These are phyloP conservation scores for Onygenales sp. DNA, from an alignment of 2,329 filamentous ascomycete genomes.

Conservation along the genomic window DNA sequence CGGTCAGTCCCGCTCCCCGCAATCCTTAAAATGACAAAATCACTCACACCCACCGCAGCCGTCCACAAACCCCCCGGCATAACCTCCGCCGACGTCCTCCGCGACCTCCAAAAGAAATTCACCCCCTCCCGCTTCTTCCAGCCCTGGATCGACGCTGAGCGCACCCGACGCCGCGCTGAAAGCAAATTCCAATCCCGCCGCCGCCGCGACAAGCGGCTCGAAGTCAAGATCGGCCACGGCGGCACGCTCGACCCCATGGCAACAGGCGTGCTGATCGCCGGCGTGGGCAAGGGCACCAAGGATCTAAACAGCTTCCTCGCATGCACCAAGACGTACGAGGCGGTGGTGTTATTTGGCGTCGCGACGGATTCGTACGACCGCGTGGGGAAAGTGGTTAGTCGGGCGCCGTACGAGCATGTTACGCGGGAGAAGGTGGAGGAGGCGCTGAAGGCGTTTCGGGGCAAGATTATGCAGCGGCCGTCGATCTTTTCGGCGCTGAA, in stretches of 20 bases:
- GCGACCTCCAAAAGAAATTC: constrained; percentile 76
- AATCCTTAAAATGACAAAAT: not conserved
- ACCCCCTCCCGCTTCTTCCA: constrained; percentile 70
- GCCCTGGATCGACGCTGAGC: constrained; percentile 62
- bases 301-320: constrained; percentile 65
- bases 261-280: constrained; percentile 83
- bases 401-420: constrained; percentile 67
- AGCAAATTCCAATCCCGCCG: constrained; percentile 50
- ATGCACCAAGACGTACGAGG: constrained; percentile 91
- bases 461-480: constrained; percentile 79
- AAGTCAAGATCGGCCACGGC: constrained; percentile 92
- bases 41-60: constrained; percentile 34
- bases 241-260: constrained; percentile 92
- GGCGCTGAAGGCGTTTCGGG: constrained; percentile 64
- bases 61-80: constrained; percentile 86
- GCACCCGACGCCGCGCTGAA: constrained; percentile 47
- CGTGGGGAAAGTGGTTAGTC: constrained; percentile 70
- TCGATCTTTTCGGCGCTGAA: constrained; percentile 89
- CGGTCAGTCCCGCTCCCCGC: constrained; percentile 34
- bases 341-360: constrained; percentile 78
- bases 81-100: constrained; percentile 83
- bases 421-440: constrained; percentile 70
- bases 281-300: constrained; percentile 83
- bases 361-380: constrained; percentile 89
- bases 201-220: constrained; percentile 50